phyloP scores from a whole-genome alignment of 1,284 basidiomycete species.

The Cutaneotrichosporon cyanovorans region DNA sequence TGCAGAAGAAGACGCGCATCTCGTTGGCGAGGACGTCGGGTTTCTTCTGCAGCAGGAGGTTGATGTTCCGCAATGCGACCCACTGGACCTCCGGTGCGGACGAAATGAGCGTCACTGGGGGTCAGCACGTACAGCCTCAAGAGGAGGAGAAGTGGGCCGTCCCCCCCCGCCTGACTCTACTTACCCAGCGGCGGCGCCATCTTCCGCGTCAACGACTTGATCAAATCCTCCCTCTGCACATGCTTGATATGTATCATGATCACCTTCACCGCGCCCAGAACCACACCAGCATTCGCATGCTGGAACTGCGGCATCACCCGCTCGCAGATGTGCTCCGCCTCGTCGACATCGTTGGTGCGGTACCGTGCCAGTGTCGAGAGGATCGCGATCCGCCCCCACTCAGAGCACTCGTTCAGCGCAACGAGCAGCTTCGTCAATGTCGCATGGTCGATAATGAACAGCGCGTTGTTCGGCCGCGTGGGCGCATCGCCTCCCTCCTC shows the following conservation, averaged over 20 bases:
- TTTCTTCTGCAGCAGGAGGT: slow-evolving; percentile 90
- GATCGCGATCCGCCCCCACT: slow-evolving; percentile 95
- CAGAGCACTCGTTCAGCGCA: slow-evolving; percentile 94
- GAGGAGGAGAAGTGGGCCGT: too few species aligned
- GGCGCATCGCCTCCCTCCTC: too few species aligned
- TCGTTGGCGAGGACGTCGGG: slow-evolving; percentile 91
- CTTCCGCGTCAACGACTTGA: slow-evolving; percentile 81
- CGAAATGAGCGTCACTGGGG: slow-evolving; percentile 74
- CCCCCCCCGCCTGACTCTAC: too few species aligned
- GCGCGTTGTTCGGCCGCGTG: slow-evolving; percentile 48
- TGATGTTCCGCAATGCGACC: slow-evolving; percentile 91
- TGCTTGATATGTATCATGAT: slow-evolving; percentile 93
- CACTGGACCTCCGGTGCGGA: slow-evolving; percentile 98
- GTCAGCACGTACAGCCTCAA: neutral
- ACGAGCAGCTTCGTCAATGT: slow-evolving; percentile 86
- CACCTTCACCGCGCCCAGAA: slow-evolving; percentile 90
- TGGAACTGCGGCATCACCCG: slow-evolving; percentile 97
- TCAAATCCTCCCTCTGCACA: slow-evolving; percentile 75
- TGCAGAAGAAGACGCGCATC: slow-evolving; percentile 99
- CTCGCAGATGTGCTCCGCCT: slow-evolving; percentile 97
- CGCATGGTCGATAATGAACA: slow-evolving; percentile 72
- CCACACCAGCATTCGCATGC: slow-evolving; percentile 90
- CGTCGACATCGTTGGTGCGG: slow-evolving; percentile 73
- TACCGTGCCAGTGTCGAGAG: slow-evolving; percentile 81
- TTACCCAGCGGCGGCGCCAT: slow-evolving; percentile 87